These are phyloP conservation scores for Lolium multiflorum DNA, from an alignment of 176 grass and related monocot genomes.

Conservation along the genomic window DNA sequence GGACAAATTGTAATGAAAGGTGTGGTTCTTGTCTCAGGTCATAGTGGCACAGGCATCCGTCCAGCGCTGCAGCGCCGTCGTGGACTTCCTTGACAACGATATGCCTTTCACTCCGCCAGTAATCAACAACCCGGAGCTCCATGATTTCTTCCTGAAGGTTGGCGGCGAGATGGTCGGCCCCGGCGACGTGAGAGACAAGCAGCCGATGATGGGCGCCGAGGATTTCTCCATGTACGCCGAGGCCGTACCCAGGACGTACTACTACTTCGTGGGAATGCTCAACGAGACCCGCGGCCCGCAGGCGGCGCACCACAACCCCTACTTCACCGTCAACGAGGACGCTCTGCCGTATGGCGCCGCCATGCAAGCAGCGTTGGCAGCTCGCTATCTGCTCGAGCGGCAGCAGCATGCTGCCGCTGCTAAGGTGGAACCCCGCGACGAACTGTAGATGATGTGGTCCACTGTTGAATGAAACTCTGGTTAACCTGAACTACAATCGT, in stretches of 20 bases:
- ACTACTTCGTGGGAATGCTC: constrained; percentile 80
- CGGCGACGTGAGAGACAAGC: constrained; percentile 62
- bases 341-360: constrained; percentile 70
- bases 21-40: constrained; percentile 60
- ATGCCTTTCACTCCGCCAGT: constrained; percentile 66
- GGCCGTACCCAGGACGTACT: constrained; percentile 59
- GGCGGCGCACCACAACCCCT: constrained; percentile 60
- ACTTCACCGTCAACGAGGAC: constrained; percentile 75
- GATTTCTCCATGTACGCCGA: constrained; percentile 80
- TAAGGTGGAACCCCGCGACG: constrained; percentile 53
- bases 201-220: constrained; percentile 76
- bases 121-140: constrained; percentile 62
- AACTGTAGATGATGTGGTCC: constrained; percentile 59
- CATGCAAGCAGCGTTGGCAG: constrained; percentile 70
- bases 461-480: background rate
- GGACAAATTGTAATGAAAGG: too few relatives aligned
- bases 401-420: background rate
- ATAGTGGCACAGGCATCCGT: constrained; percentile 91
- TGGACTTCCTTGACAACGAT: constrained; percentile 56
- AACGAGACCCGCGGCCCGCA: constrained; percentile 35
- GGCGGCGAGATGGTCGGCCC: constrained; percentile 62
- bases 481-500: background rate
- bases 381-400: constrained; percentile 68
- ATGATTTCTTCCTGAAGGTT: constrained; percentile 66
- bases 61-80: constrained; percentile 77